Evolutionary conservation across 495 filamentous ascomycete genomes (phyloP), one percentile per base, ranked within the genome.

Genomic region (Lasiosphaeris hirsuta): DNA sequence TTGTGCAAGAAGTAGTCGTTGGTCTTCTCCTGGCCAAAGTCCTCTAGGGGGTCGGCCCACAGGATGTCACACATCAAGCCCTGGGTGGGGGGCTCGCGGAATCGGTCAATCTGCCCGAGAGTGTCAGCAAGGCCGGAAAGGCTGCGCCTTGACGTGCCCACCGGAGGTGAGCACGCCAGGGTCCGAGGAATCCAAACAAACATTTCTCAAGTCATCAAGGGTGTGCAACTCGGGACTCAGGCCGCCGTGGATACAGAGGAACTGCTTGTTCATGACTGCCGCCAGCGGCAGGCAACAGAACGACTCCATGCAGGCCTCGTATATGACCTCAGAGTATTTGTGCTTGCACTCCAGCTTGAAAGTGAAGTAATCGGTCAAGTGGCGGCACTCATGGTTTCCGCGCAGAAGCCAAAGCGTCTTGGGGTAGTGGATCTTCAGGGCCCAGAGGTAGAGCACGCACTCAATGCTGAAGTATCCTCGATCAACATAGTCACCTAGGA

Each of bases 331-430:
- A 47, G 90, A 95, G 74, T 98, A 98, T 69, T 98, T 98, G 82
- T 98, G 92, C 77, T 94, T 96, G 79, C 94, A 98, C 74, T 98
- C 94, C 53, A 98, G 82, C 80, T 97, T 97, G 79, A 98, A 98
- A 50, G 94, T 98, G 78, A 98, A 98, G 79, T 98, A 98, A 69
- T 98, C 94, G 23, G 94, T 98, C 79, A 98, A 80, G 77, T 98
- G 94, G 67, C 94, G 86, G 72, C 94, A 98, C 78, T 98, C 94
- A 75, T 98, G 94, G 70, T 98, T 98, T 63, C 94, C 94, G 57
- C 94, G 87, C 62, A 98, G 83, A 65, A 98, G 78, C 94, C 94
- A 98, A 47, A 98, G 87, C 3, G 90, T 93, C 67, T 96, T 91
- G 10, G 94, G 94, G 68, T 98, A 97, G 87, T 96, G 96, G 71